A percentile compares a stretch with the other conserved stretches of the same genome.
Evolutionary conservation across 2,329 filamentous ascomycete genomes (phyloP).

Genomic region (Madurella mycetomatis): DNA sequence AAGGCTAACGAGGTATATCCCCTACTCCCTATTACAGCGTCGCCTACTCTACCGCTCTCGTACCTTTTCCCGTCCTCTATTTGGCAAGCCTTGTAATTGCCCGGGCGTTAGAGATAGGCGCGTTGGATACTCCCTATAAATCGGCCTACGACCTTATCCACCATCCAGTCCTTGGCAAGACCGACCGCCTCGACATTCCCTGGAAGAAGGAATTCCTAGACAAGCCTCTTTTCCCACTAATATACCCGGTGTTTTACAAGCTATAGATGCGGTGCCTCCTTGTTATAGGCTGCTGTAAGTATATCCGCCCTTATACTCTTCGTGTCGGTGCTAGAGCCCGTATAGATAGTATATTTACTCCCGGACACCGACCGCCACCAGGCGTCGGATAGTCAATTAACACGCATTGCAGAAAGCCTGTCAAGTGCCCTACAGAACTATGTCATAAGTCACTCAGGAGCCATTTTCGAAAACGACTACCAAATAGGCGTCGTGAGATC

Average conservation of each 20-base stretch:
- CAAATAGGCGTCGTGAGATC: conserved; percentile 6
- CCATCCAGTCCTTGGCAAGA: conserved; percentile 5
- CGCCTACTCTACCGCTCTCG: conserved; percentile 10
- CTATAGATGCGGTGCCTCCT: conserved; percentile 5
- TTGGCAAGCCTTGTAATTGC: conserved; percentile 11
- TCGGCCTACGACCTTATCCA: conserved; percentile 3
- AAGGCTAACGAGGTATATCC: conserved; percentile 11
- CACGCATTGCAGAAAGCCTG: conserved; percentile 3
- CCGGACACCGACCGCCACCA: neutral
- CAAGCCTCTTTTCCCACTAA: conserved; percentile 13
- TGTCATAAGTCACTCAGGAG: conserved; percentile 10
- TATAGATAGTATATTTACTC: conserved; percentile 16
- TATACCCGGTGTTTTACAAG: conserved; percentile 7
- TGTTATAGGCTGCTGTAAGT: conserved; percentile 8
- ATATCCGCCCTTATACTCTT: conserved; percentile 13
- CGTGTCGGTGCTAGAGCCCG: conserved; percentile 10
- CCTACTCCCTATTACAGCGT: conserved; percentile 8
- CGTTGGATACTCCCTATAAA: conserved; percentile 7
- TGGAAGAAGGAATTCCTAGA: conserved; percentile 15
- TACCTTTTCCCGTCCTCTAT: conserved; percentile 10
- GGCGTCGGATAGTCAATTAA: neutral
- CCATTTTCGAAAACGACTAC: conserved; percentile 12
- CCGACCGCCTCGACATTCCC: conserved; percentile 11
- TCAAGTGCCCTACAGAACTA: conserved; percentile 14
- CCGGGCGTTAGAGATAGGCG: conserved; percentile 8